Evolutionary conservation across 257 asterid species (phyloP).

Genomic region (Solanum pennellii): DNA sequence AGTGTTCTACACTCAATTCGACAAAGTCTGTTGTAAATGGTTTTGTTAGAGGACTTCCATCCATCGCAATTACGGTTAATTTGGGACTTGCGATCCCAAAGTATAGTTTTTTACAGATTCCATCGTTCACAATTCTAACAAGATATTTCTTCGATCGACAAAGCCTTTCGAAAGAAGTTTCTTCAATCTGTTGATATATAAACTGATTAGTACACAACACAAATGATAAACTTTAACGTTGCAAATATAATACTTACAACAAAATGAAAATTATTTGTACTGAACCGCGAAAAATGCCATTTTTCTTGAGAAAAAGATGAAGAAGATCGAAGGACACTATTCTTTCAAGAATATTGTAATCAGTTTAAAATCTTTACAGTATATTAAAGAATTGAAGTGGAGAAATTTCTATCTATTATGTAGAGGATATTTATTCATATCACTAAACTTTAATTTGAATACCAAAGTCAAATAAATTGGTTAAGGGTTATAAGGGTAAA

Average conservation of each 20-base stretch:
- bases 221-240: too few species aligned
- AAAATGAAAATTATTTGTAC: neutral
- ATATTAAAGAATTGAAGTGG: too few species aligned
- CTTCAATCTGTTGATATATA: conserved; percentile 9
- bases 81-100: neutral
- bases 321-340: too few species aligned
- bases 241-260: neutral
- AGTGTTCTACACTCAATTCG: neutral
- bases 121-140: neutral
- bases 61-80: neutral
- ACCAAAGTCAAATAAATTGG: too few species aligned
- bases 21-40: neutral
- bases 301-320: too few species aligned
- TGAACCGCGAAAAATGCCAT: neutral
- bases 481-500: too few species aligned
- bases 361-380: too few species aligned
- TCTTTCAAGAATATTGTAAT: too few species aligned
- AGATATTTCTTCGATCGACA: conserved; percentile 25
- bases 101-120: neutral
- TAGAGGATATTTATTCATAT: too few species aligned
- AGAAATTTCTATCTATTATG: too few species aligned
- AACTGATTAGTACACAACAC: neutral
- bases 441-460: too few species aligned
- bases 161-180: conserved; percentile 20
- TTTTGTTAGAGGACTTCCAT: neutral